A percentile compares a stretch with the other conserved stretches of the same genome.
These are phyloP conservation scores for Ambrosiella cleistominuta DNA, from an alignment of 2,329 filamentous ascomycete species.

Conservation along the genomic window DNA sequence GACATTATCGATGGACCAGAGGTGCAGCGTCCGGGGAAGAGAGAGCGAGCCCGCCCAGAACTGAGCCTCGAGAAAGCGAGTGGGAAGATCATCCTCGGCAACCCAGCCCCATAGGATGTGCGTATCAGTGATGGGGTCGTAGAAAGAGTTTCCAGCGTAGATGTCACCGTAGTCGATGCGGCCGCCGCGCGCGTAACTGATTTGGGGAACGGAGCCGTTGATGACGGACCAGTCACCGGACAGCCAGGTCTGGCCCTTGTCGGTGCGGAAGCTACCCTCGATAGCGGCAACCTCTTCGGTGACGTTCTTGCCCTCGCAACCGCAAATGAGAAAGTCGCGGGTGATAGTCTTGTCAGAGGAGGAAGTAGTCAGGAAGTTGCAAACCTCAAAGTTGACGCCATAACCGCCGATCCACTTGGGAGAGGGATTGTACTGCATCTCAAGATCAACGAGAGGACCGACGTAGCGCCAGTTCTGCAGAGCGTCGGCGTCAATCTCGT, in stretches of 20 bases:
- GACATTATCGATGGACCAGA: conserved; percentile 10
- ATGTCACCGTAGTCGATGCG: conserved; percentile 15
- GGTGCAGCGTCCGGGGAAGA: conserved; percentile 6
- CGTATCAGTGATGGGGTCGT: conserved; percentile 10
- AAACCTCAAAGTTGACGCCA: conserved; percentile 11
- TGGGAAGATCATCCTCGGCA: conserved; percentile 9
- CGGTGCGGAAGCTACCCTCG: conserved; percentile 5
- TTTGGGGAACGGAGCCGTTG: conserved; percentile 4
- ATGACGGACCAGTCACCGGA: background rate
- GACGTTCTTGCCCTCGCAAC: conserved; percentile 7
- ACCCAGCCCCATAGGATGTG: conserved; percentile 7
- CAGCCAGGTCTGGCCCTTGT: conserved; percentile 10
- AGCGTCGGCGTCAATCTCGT: conserved; percentile 14
- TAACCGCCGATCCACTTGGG: conserved; percentile 9
- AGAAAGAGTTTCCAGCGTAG: conserved; percentile 16
- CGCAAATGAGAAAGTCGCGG: conserved; percentile 8
- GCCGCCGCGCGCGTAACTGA: conserved; percentile 6
- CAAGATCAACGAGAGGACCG: conserved; percentile 9
- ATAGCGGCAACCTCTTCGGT: background rate
- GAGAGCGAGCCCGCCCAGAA: conserved; percentile 9
- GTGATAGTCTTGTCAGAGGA: conserved; percentile 1
- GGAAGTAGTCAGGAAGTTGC: conserved; percentile 8
- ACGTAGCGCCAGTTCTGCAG: conserved; percentile 15
- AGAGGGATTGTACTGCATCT: conserved; percentile 5
- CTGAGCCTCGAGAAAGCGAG: conserved; percentile 6